Evolutionary conservation across 257 asterid genomes (phyloP).

Genomic region (Plantago elongata): DNA sequence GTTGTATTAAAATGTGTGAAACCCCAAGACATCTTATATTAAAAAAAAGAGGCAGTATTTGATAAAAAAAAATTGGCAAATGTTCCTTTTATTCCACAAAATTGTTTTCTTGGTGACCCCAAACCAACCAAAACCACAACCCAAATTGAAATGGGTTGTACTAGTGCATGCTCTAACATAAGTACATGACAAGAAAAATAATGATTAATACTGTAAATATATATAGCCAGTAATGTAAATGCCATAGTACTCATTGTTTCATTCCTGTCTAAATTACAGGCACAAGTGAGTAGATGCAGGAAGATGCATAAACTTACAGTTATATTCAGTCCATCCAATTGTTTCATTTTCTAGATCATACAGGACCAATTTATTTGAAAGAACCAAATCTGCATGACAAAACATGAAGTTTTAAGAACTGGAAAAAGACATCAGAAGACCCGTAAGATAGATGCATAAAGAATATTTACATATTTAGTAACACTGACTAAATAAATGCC

Average conservation of each 20-base stretch:
- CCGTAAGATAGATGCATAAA: slow-evolving; percentile 5
- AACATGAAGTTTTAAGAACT: slow-evolving; percentile 7
- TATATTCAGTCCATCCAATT: slow-evolving; percentile 98
- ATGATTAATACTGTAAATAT: too few species aligned
- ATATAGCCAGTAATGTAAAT: neutral
- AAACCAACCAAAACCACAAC: too few species aligned
- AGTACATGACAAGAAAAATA: too few species aligned
- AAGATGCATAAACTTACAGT: slow-evolving; percentile 59
- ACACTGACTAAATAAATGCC: neutral
- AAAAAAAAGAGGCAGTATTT: too few species aligned
- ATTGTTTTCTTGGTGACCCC: too few species aligned
- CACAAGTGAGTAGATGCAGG: slow-evolving; percentile 1
- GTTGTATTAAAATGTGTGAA: too few species aligned
- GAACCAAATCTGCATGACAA: slow-evolving; percentile 80
- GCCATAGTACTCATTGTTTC: neutral
- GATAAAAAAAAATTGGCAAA: too few species aligned
- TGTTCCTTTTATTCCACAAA: too few species aligned
- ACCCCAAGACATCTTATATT: too few species aligned
- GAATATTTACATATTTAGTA: slow-evolving; percentile 11
- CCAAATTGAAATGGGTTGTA: too few species aligned
- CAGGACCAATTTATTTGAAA: slow-evolving; percentile 84
- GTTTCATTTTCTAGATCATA: slow-evolving; percentile 92
- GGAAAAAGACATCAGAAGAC: slow-evolving; percentile 8
- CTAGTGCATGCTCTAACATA: too few species aligned
- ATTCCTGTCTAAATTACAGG: slow-evolving; percentile 10